These are phyloP conservation scores for Phtheirospermum japonicum DNA, from an alignment of 257 asterid genomes.

Conservation along the genomic window DNA sequence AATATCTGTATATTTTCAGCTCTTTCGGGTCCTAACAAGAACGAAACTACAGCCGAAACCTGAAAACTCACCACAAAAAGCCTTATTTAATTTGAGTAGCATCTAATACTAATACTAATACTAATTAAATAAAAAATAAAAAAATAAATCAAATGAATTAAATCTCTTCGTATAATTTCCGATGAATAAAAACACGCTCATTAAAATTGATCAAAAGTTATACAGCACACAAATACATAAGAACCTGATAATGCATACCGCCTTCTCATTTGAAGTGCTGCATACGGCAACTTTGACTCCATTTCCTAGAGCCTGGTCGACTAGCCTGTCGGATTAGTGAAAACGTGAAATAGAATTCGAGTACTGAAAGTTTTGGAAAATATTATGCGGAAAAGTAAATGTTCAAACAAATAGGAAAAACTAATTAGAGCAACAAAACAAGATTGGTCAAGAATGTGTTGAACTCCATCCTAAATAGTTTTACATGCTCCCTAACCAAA, in stretches of 20 bases:
- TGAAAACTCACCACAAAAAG: conserved; percentile 26
- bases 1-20: conserved; percentile 82
- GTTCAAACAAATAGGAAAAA: no score
- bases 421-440: no score
- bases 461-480: neutral
- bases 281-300: conserved; percentile 92
- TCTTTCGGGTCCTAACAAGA: conserved; percentile 73
- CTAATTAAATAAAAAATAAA: no score
- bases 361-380: no score
- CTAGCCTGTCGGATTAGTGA: conserved; percentile 54
- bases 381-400: no score
- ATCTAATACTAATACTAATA: no score
- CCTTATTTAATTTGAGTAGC: no score
- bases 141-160: neutral
- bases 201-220: no score
- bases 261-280: conserved; percentile 99
- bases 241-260: conserved; percentile 86
- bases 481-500: neutral
- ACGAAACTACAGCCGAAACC: conserved; percentile 96
- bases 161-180: neutral
- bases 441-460: neutral
- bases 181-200: no score
- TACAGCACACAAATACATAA: conserved; percentile 9
- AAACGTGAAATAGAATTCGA: no score
- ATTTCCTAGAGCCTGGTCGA: conserved; percentile 80